Conservation (phyloP, 1,284 basidiomycete genomes). For the Ganoderma lucidum region DNA sequence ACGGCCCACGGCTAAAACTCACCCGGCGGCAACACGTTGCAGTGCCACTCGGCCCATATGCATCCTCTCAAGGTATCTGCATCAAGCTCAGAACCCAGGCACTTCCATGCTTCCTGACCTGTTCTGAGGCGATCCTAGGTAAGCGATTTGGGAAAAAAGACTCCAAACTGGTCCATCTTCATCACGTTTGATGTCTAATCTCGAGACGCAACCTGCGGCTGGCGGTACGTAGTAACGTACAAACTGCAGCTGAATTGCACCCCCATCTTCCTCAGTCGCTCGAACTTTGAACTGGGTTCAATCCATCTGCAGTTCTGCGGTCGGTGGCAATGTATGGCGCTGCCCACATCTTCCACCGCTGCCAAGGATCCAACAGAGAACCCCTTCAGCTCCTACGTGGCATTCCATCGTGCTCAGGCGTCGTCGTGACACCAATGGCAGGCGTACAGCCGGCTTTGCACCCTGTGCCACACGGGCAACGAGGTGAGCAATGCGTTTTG, state of each 20-base stretch:
- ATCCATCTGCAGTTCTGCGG: conserved; percentile 5
- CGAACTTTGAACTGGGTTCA: not conserved
- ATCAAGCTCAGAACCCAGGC: not conserved
- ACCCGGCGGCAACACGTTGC: not conserved
- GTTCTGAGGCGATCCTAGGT: not conserved
- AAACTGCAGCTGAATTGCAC: not conserved
- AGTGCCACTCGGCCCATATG: not conserved
- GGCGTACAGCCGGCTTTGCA: not conserved
- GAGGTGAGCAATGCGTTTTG: not conserved
- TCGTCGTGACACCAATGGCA: not conserved
- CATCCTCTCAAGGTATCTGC: not conserved
- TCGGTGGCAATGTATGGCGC: conserved; percentile 17
- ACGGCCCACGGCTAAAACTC: not conserved
- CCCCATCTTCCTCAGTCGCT: not conserved
- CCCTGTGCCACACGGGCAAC: conserved; percentile 5
- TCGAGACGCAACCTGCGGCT: not conserved
- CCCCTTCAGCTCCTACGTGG: conserved; percentile 1
- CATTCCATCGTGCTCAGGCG: not conserved
- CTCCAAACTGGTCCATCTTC: not conserved
- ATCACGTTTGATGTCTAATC: conserved; percentile 2
- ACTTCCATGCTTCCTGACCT: not conserved
- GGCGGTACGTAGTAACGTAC: not conserved
- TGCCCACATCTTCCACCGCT: conserved; percentile 10
- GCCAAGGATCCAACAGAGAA: not conserved
- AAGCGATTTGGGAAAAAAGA: conserved; percentile 25